Base-by-base conservation (phyloP, 108 stramenopile species). In the Skeletonema menzelii region DNA sequence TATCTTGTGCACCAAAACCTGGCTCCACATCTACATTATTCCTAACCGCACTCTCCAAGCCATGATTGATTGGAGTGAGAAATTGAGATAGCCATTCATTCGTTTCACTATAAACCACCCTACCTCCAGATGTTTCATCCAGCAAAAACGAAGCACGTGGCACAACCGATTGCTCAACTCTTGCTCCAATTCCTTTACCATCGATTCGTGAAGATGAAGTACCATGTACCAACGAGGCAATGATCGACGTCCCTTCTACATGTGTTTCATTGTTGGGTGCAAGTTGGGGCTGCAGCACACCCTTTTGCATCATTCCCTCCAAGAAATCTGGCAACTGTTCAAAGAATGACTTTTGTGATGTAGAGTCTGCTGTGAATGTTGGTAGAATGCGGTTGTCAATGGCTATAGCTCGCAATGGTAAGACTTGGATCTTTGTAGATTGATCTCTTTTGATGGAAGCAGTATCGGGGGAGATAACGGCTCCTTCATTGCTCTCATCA, bases 371-470 rank as follows among this genome's bases (percentile, higher is more conserved):
- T 14, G 20, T 17, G 8, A 73, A n/a, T 53, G 79, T 70, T 30
- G 79, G 79, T 13, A 80, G 49, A 8, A 47, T 63, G 17, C 79
- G 79, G 55, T 80, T 80, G 44, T 80, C 79, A 27, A 74, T 65
- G 32, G 79, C 79, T 27, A 80, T 56, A 13, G 63, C 57, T 69
- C 79, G 59, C 34, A 17, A 26, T 17, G 70, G 69, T 35, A 65
- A 34, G 62, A 69, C 37, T 67, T 67, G 70, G 24, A 53, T 10
- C 22, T 53, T 1, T 15, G n/a, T n/a, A 42, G 40, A 3, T 3
- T n/a, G 20, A n/a, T 7, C 49, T 53, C 24, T 22, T 10, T 53
- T 53, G 49, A 53, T 22, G 8, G 49, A 5, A 22, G 49, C 4
- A 42, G 40, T 42, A 42, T n/a, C 40, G 40, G 40, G 15, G 38